Evolutionary conservation across 208 protist genomes (phyloP), one percentile per base, ranked within the genome.

Genomic region (Acanthamoeba castellanii): DNA sequence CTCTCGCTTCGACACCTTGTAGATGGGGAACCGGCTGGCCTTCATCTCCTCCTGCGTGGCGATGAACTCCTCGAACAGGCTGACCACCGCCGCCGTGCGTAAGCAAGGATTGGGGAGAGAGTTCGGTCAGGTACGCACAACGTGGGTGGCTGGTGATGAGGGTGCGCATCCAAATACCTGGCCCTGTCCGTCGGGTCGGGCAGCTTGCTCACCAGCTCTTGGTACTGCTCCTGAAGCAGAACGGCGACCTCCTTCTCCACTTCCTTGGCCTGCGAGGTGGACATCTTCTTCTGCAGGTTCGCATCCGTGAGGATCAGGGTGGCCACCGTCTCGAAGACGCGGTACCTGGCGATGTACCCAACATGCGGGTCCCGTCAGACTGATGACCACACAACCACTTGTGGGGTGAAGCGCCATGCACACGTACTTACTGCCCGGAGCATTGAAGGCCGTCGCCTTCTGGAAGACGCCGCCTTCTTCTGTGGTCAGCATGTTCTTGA

Each of bases 381-480:
- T 45, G 34, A 18, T 78, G 18, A 8, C 45, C 7, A 47, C 45
- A 13, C 45, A 47, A 7, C 45, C 45, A 47, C 45, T 13, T 52
- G 47, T 14, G 59, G 22, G 4, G 22, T 66, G 18, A n/a, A 6
- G 57, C 57, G 4, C 13, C n/a, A 13, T 72, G 64, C 64, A 72
- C 22, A n/a, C 72, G 72, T 45, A 81, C 72, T 81, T 81, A 32
- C 25, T 50, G 30, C 72, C 72, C 20, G 72, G 72, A 13, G 72
- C 72, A 25, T 16, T 81, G 34, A 81, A 81, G 18, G 42, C 18
- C 30, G 72, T 6, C 9, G 25, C 30, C 42, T 81, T 81, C 42
- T 81, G 72, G 72, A 81, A 81, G 72, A 81, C 4, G 72, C 72
- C 72, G 14, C 72, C 72, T 20, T 81, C 42, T 11, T 25, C 34